Evolutionary conservation across 495 filamentous ascomycete species (phyloP), one percentile per base, ranked within the genome.

Genomic region (Cudoniella acicularis): DNA sequence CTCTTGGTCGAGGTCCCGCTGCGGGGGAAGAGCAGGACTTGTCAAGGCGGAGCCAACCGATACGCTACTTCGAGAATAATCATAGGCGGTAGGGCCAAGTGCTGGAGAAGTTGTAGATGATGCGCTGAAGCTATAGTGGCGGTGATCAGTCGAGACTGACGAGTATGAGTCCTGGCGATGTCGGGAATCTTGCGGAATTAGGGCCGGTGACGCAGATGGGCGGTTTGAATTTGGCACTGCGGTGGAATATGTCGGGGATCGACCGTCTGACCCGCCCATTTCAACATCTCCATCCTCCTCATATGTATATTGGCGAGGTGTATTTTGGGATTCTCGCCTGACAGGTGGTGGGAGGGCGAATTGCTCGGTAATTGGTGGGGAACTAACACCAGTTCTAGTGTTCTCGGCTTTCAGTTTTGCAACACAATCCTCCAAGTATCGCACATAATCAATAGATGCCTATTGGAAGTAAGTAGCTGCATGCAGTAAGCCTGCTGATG

Each of bases 401-500:
- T 75, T 84, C 13, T 78, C 83, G 8, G 77, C 84, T 67, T 96
- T 92, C 27, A 98, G 75, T 61, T 94, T 88, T 13, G 79, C 69
- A 21, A 98, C 86, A 69, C 94, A 98, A 69, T 88, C 83, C 67
- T 98, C 90, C 1, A 98, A 83, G 65, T 98, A 98, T 59, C 89
- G 89, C 57, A 97, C 85, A 67, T 98, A 98, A 64, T 98, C 94
- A 64, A 98, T 98, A 62, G 91, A 95, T 18, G 94, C 89, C 92
- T 96, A 54, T 22, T 2, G 13, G 43, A 21, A 45, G 20, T 49
- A 4, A 40, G 49, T 54, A n/a, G n/a, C n/a, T n/a, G n/a, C n/a
- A n/a, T n/a, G n/a, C n/a, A n/a, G n/a, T n/a, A n/a, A n/a, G n/a
- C n/a, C n/a, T n/a, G n/a, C n/a, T n/a, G n/a, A n/a, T n/a, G n/a